A percentile compares a stretch with the other conserved stretches of the same genome.
phyloP scores from a whole-genome alignment of 2,329 filamentous ascomycete genomes.

The Colletotrichum filicis region DNA sequence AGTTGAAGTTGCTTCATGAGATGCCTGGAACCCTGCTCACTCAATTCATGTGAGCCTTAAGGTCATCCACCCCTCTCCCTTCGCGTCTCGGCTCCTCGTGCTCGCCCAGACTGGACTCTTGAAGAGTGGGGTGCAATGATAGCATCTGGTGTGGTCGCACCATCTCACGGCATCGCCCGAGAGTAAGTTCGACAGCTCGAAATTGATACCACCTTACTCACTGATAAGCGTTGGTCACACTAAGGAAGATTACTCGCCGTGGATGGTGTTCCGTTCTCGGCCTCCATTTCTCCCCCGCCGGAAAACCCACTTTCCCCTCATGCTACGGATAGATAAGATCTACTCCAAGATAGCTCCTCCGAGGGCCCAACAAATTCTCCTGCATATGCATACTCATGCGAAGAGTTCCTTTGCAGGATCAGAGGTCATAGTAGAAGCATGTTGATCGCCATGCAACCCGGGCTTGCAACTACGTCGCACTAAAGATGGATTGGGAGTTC shows the following conservation, averaged over 20 bases:
- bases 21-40: not conserved
- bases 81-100: not conserved
- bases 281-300: not conserved
- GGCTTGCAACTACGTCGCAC: no score
- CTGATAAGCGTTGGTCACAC: not conserved
- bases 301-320: constrained; percentile 29
- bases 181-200: not conserved
- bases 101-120: not conserved
- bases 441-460: not conserved
- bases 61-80: no score
- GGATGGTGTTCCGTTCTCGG: constrained; percentile 14
- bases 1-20: not conserved
- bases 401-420: not conserved
- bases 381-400: not conserved
- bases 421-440: not conserved
- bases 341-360: constrained; percentile 10
- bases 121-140: constrained; percentile 27
- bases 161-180: not conserved
- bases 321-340: constrained; percentile 2
- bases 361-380: no score
- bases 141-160: not conserved
- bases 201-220: not conserved
- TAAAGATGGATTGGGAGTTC: not conserved
- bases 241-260: not conserved
- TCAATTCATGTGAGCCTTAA: not conserved